Percentiles rank a stretch among this genome's conserved stretches.
Evolutionary conservation across 1,139 yeast species (phyloP).

Genomic region (Suhomyces panamericanus): DNA sequence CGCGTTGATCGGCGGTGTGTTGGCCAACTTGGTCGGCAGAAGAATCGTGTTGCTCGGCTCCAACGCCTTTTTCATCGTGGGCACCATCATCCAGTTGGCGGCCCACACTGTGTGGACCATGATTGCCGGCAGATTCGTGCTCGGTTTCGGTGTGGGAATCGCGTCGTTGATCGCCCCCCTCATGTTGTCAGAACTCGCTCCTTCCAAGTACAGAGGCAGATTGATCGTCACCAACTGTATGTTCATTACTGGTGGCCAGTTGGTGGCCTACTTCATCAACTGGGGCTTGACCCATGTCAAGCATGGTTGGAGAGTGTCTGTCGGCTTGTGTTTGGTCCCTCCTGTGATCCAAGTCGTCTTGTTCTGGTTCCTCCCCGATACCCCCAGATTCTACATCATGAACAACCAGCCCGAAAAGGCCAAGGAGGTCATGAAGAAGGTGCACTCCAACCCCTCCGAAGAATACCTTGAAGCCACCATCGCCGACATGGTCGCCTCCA

Average conservation of each 20-base stretch:
- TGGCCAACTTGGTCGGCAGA: constrained; percentile 82
- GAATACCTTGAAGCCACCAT: constrained; percentile 59
- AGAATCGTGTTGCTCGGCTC: constrained; percentile 78
- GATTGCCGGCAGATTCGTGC: constrained; percentile 85
- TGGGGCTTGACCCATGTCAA: constrained; percentile 75
- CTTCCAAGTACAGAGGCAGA: constrained; percentile 88
- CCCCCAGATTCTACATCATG: constrained; percentile 86
- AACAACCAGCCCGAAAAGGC: constrained; percentile 67
- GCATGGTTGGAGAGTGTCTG: constrained; percentile 92
- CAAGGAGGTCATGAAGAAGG: constrained; percentile 57
- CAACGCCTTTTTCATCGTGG: constrained; percentile 74
- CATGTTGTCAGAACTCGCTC: constrained; percentile 89
- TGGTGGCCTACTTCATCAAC: constrained; percentile 88
- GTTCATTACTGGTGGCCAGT: constrained; percentile 87
- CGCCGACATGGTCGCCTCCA: constrained; percentile 55
- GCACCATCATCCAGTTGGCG: constrained; percentile 80
- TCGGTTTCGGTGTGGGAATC: constrained; percentile 96
- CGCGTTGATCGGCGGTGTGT: constrained; percentile 70
- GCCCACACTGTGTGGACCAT: constrained; percentile 84
- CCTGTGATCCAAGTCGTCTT: constrained; percentile 74
- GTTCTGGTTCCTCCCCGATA: constrained; percentile 88
- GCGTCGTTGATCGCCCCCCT: constrained; percentile 91
- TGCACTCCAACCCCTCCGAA: constrained; percentile 57
- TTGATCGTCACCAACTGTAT: constrained; percentile 67
- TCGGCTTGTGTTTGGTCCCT: constrained; percentile 87